Conservation (phyloP, 2,329 filamentous ascomycete genomes). For the Alternaria consortialis region DNA sequence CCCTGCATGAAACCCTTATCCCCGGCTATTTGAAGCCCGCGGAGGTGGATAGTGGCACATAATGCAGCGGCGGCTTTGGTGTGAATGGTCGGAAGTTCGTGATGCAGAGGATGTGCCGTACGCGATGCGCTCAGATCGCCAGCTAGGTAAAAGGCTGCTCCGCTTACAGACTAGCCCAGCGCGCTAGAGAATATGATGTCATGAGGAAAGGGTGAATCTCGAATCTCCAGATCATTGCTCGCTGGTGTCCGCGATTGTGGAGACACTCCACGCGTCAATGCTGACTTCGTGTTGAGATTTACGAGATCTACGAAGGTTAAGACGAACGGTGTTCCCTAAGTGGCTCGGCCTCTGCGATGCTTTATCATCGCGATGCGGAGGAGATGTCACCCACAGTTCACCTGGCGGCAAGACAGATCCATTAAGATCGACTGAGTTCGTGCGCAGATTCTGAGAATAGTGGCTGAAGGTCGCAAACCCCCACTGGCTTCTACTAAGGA, state of each 20-base stretch:
- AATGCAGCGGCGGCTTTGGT: background rate
- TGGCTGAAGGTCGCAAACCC: background rate
- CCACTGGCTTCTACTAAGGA: background rate
- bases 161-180: background rate
- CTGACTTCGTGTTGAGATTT: background rate
- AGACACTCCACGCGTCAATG: background rate
- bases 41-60: background rate
- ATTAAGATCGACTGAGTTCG: background rate
- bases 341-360: background rate
- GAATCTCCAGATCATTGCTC: background rate
- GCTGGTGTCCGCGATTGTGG: background rate
- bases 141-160: background rate
- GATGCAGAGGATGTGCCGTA: background rate
- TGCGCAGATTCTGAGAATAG: background rate
- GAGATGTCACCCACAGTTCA: background rate
- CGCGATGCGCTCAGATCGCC: background rate
- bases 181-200: background rate
- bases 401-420: background rate
- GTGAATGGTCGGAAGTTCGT: background rate
- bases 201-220: background rate
- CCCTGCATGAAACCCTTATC: conserved; percentile 1
- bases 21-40: background rate
- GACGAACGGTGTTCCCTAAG: background rate
- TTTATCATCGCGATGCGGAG: background rate
- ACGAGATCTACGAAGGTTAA: background rate